Evolutionary conservation across 116 monocot genomes (phyloP).

Genomic region (Cymodocea nodosa): DNA sequence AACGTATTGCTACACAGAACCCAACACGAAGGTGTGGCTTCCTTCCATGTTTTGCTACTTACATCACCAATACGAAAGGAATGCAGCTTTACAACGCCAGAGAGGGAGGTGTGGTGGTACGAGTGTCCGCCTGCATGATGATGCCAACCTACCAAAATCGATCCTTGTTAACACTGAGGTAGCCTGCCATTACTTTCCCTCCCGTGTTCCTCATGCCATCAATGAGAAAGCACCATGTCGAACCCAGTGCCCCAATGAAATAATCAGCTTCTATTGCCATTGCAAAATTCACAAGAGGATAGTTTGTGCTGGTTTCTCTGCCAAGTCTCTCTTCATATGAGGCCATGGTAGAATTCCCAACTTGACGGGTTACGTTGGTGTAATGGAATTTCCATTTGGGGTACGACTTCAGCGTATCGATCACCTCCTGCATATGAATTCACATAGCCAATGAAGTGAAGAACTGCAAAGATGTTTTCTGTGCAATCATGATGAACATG

Average conservation of each 20-base stretch:
- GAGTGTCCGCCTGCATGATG: too few relatives aligned
- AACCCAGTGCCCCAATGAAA: slow-evolving; percentile 81
- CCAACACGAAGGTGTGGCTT: too few relatives aligned
- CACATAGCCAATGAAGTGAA: not conserved
- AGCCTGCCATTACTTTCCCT: slow-evolving; percentile 76
- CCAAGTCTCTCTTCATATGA: slow-evolving; percentile 65
- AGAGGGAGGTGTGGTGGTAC: too few relatives aligned
- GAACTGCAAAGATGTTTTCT: too few relatives aligned
- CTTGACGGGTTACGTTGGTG: slow-evolving; percentile 54
- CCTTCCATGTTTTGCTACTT: too few relatives aligned
- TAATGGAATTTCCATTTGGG: slow-evolving; percentile 64
- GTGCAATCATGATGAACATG: not conserved
- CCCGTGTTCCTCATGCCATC: slow-evolving; percentile 87
- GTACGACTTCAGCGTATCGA: slow-evolving; percentile 40
- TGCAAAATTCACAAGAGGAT: slow-evolving; percentile 77
- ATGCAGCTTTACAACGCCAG: too few relatives aligned
- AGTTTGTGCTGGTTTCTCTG: slow-evolving; percentile 70
- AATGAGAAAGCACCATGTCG: slow-evolving; percentile 85
- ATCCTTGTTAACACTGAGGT: slow-evolving; percentile 82
- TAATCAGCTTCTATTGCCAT: slow-evolving; percentile 86
- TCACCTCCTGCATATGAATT: slow-evolving; percentile 43
- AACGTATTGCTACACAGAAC: too few relatives aligned
- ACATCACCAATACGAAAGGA: too few relatives aligned
- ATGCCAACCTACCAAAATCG: slow-evolving; percentile 79
- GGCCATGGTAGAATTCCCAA: slow-evolving; percentile 61